These are phyloP conservation scores for Microbotryomycetes sp. DNA, from an alignment of 1,284 basidiomycete species.

Conservation along the genomic window DNA sequence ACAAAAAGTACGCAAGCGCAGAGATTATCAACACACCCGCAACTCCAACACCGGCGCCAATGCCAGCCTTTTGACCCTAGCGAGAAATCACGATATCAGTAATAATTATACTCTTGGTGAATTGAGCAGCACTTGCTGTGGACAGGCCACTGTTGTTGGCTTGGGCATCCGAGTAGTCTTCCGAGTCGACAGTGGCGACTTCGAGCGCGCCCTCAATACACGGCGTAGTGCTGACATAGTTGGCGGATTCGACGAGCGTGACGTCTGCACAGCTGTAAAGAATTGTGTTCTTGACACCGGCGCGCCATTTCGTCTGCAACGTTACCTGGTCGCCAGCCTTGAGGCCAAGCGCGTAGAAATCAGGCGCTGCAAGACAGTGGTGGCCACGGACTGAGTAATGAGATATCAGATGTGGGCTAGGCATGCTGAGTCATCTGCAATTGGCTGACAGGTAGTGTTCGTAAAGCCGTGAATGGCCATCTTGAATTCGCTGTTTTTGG, in stretches of 20 bases:
- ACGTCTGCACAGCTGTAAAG: constrained; percentile 4
- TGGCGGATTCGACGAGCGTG: neutral
- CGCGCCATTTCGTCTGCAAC: neutral
- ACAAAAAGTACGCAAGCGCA: neutral
- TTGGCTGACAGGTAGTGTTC: neutral
- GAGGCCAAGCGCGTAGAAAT: neutral
- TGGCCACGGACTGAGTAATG: neutral
- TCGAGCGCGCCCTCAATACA: neutral
- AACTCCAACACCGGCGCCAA: neutral
- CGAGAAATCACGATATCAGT: too few relatives aligned
- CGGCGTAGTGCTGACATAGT: neutral
- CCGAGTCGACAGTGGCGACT: neutral
- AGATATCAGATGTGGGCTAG: too few relatives aligned
- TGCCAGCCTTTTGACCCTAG: neutral
- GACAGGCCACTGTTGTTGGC: neutral
- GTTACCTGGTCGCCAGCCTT: neutral
- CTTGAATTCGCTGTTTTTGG: neutral
- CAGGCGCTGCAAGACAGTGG: neutral
- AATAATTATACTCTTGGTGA: too few relatives aligned
- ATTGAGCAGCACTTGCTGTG: too few relatives aligned
- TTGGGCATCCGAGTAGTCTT: neutral
- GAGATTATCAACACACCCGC: neutral
- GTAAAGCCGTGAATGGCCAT: neutral
- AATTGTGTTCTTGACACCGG: neutral
- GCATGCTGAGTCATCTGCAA: too few relatives aligned